Base-by-base conservation (phyloP, 1,139 yeast genomes). In the Blastobotrys proliferans region DNA sequence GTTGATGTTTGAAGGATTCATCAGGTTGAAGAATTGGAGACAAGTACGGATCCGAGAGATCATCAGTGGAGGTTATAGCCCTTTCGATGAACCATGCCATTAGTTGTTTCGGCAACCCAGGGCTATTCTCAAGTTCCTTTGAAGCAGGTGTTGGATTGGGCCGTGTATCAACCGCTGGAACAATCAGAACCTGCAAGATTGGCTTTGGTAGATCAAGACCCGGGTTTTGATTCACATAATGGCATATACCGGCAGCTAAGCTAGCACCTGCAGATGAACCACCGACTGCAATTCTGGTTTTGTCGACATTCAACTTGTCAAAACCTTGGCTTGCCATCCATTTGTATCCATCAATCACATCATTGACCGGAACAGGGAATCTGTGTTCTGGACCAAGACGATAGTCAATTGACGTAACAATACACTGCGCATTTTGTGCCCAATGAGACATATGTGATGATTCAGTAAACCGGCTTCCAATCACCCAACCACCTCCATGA, bases 321-420 rank as follows among this genome's bases (percentile, higher is more conserved):
- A n/a, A n/a, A 8, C 53, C 47, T 27, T 49, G 45, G 18, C 44
- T 46, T 16, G 16, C 17, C 3, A 50, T 50, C 41, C 45, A 53
- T 19, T 56, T 26, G 9, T 59, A 46, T 6, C 67, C 58, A 38
- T 68, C 76, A 53, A 60, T 71, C 17, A 71, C 55, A 55, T 74
- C 78, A n/a, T 73, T 68, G 3, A 70, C 68, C 38, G 72, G 66
- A 6, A 76, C 74, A 2, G 79, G 78, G 51, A 62, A 73, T 14
- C 73, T 72, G 51, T 62, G 53, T 52, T 73, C 76, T 3, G 78
- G 79, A 0, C 76, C 77, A 40, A 70, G 55, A 30, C 76, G 51
- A 53, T 72, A 72, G 50, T 72, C 75, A 9, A 58, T 56, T 6
- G 54, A 47, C 24, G 37, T 22, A 6, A 45, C 48, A 17, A 40